A percentile compares a stretch with the other conserved stretches of the same genome.
Evolutionary conservation across 148 eudicot species (phyloP).

Genomic region (Vaccinium darrowii): DNA sequence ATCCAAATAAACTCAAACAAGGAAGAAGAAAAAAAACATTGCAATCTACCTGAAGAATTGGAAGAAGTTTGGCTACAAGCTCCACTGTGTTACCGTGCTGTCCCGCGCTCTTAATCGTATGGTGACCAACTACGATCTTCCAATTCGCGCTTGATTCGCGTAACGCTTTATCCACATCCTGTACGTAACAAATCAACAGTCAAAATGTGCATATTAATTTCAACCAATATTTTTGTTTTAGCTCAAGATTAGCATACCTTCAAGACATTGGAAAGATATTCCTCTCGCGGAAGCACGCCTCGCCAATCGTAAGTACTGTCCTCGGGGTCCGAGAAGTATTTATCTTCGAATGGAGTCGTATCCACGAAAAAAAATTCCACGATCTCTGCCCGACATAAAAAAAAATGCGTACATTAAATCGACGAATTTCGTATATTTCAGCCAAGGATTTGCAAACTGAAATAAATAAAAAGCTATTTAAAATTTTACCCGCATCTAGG

Average conservation of each 20-base stretch:
- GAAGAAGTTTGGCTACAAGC: constrained; percentile 66
- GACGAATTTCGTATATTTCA: background rate
- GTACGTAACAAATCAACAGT: background rate
- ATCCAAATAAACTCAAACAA: background rate
- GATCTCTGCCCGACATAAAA: constrained; percentile 34
- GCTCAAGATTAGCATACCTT: background rate
- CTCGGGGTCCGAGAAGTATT: constrained; percentile 38
- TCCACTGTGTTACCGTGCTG: constrained; percentile 73
- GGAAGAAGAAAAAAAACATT: background rate
- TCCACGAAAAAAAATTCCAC: constrained; percentile 72
- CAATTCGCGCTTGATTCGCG: constrained; percentile 67
- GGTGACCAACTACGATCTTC: constrained; percentile 94
- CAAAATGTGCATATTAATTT: background rate
- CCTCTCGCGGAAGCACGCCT: constrained; percentile 37
- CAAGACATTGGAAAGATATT: constrained; percentile 31
- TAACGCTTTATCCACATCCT: constrained; percentile 69
- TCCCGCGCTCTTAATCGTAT: constrained; percentile 78
- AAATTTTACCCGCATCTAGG: constrained; percentile 40
- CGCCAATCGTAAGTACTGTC: constrained; percentile 63
- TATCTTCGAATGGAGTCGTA: constrained; percentile 58
- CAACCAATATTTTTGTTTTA: too few relatives aligned
- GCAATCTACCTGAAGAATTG: constrained; percentile 62
- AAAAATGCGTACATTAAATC: background rate
- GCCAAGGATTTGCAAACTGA: background rate
- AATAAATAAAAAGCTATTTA: background rate